Evolutionary conservation across 192 early-diverging fungal genomes (phyloP), one percentile per base, ranked within the genome.

Genomic region (Allomyces javanicus): DNA sequence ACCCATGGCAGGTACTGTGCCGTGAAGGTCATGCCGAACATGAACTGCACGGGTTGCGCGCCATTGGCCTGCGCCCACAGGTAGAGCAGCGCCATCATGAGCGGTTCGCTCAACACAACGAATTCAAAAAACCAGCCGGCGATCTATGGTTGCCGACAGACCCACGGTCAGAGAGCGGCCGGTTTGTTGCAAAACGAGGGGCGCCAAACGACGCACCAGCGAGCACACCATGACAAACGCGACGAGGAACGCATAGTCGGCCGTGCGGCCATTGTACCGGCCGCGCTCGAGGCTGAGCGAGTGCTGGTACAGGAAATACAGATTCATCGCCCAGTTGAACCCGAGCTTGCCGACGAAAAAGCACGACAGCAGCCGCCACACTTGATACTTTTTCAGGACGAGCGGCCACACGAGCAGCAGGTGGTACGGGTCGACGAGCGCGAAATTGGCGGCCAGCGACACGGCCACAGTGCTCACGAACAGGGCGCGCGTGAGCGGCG

Each of bases 201-300:
- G 61, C n/a, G n/a, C 1, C 21, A 23, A 23, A 50, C 25, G 21
- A 69, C 78, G 66, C 69, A 82, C 82, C 63, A 76, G 21, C 24
- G 79, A 75, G 23, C 69, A n/a, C 25, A 69, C 64, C 67, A 79
- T 75, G 65, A 76, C 75, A 63, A 91, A 83, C 24, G 86, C 24
- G 23, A 90, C 45, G 44, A 89, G 91, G 71, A 82, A 91, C 14
- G 84, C 79, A 69, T 87, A 92, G 72, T 96, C 93, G 4, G 87
- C 90, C 24, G 82, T 78, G 23, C 86, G 73, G 9, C 84, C 79
- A 9, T 66, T 74, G 72, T 83, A 93, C 40, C 81, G 75, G 21
- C 77, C 71, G 10, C 67, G 74, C 72, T 96, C 93, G 24, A 96
- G 75, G 10, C 86, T 78, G 1, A 67, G 66, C 22, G 88, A 88